These are phyloP conservation scores for Pleurotus tuoliensis DNA, from an alignment of 768 basidiomycete genomes.

Conservation along the genomic window DNA sequence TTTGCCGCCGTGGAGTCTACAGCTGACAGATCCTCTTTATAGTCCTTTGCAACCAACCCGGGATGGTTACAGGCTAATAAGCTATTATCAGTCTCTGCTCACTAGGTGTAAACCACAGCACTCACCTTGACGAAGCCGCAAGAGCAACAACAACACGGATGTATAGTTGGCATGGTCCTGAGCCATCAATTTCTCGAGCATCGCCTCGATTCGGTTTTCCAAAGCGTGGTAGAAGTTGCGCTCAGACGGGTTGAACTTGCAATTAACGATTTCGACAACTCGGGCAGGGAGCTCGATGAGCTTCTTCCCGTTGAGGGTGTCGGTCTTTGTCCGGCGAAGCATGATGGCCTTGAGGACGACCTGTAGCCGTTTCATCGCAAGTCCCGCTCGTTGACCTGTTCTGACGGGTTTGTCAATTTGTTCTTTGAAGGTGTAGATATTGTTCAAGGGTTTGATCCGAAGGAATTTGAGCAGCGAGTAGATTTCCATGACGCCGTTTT, in stretches of 20 bases:
- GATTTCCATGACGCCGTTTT: constrained; percentile 89
- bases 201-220: constrained; percentile 60
- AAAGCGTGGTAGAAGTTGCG: constrained; percentile 73
- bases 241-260: constrained; percentile 76
- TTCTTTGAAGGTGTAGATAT: constrained; percentile 75
- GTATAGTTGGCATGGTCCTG: constrained; percentile 48
- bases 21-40: constrained; percentile 70
- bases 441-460: constrained; percentile 74
- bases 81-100: not conserved
- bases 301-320: constrained; percentile 70
- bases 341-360: constrained; percentile 82
- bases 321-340: constrained; percentile 83
- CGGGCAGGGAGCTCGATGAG: constrained; percentile 80
- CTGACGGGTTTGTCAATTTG: constrained; percentile 82
- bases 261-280: constrained; percentile 65
- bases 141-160: constrained; percentile 68
- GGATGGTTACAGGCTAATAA: constrained; percentile 86
- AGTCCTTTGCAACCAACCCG: constrained; percentile 72
- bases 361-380: constrained; percentile 84
- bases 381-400: constrained; percentile 47
- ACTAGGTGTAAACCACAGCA: not conserved
- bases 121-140: constrained; percentile 87
- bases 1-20: constrained; percentile 60
- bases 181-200: constrained; percentile 64
- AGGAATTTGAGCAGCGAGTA: constrained; percentile 89